Base-by-base conservation (phyloP, 306 rosid genomes). In the Casuarina equisetifolia region DNA sequence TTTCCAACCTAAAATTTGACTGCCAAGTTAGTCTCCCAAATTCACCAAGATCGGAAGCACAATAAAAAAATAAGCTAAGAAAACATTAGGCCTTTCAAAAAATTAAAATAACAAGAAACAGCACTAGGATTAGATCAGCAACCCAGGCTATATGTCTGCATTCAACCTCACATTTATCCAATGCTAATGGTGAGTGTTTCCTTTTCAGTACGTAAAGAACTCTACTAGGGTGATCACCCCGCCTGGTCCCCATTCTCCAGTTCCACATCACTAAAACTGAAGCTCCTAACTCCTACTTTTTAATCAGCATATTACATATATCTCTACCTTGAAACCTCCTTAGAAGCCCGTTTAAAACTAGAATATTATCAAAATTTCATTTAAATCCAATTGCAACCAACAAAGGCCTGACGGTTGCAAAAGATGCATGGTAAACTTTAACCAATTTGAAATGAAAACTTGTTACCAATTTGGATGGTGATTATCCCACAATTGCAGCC, bases 401-500 rank as follows among this genome's bases (percentile, higher is more conserved):
- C 12, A 64, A 39, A 64, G 70, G 50, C 40, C 19, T 69, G 3
- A 11, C 11, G 25, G 4, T 25, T 5, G 25, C 4, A 70, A 70
- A 46, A 19, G 5, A 40, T 3, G 48, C 11, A 40, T 57, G 9
- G 58, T 13, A 63, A 20, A 19, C 40, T 43, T 52, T 42, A 8
- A 53, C 59, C 0, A 53, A 50, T 17, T 44, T 43, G 9, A 64
- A 71, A 13, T 0, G 32, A 53, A 17, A 40, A 38, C 72, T 44
- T 16, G 13, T 2, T 92, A 90, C 97, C 97, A 70, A 95, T 95
- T 44, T 88, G 89, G 53, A 91, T 91, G 70, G 99, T 92, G 70
- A 95, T 82, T 15, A 83, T 52, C 43, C 97, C 98, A 79, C 63
- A 85, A 57, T 95, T 95, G 88, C 99, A 92, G 69, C 97, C 97